phyloP scores from a whole-genome alignment of 1,139 yeast species.

The Suhomyces yuchorum region DNA sequence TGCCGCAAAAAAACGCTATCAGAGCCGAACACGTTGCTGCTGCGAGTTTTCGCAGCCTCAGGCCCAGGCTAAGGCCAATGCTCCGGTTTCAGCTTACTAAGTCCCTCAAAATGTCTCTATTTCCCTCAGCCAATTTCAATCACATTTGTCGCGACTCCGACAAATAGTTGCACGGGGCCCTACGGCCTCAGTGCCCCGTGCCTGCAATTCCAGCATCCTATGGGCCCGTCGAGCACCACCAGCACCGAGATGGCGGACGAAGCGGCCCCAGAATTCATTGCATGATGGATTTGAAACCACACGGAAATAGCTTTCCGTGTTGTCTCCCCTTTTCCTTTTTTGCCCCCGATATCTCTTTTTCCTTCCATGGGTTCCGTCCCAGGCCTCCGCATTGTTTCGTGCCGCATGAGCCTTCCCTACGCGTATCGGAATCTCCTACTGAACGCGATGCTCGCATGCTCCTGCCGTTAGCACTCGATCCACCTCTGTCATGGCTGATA shows the following conservation, averaged over 20 bases:
- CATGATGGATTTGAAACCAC: background rate
- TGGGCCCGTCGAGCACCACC: too few species aligned
- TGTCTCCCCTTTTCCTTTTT: background rate
- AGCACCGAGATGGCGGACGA: too few species aligned
- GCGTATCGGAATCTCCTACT: slow-evolving; percentile 2
- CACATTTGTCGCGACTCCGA: background rate
- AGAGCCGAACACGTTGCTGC: background rate
- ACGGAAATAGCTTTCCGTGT: background rate
- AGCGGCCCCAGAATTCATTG: too few species aligned
- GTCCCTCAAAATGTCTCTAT: background rate
- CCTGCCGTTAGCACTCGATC: slow-evolving; percentile 8
- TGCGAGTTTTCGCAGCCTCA: slow-evolving; percentile 1
- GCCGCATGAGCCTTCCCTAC: slow-evolving; percentile 3
- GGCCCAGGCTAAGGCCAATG: too few species aligned
- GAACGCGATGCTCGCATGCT: slow-evolving; percentile 10
- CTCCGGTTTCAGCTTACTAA: background rate
- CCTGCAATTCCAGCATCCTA: too few species aligned
- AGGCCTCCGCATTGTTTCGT: background rate
- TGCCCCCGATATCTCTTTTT: background rate
- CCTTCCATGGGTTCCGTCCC: slow-evolving; percentile 1
- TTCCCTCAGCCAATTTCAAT: background rate
- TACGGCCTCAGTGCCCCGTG: too few species aligned
- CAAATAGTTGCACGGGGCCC: too few species aligned
- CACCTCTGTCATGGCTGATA: slow-evolving; percentile 1
- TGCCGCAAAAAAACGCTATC: background rate